Conservation (phyloP, 192 early-diverging fungal species). For the Diversispora eburnea region DNA sequence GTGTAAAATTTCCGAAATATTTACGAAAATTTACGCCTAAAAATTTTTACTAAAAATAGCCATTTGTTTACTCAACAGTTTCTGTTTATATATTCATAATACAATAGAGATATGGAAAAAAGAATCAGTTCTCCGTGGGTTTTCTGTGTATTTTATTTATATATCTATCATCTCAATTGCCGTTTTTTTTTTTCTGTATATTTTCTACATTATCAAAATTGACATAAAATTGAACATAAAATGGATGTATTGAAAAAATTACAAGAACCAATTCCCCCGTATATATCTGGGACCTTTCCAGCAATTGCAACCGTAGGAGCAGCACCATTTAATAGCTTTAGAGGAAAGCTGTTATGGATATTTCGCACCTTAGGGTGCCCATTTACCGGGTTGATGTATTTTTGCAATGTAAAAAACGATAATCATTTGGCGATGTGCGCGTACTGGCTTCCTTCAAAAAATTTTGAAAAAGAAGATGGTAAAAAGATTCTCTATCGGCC, state of each 20-base stretch:
- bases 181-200: no score
- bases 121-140: no score
- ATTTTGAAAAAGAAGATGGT: background rate
- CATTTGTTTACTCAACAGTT: no score
- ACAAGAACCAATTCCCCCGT: slow-evolving; percentile 6
- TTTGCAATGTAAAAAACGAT: background rate
- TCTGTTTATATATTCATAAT: no score
- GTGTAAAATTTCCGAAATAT: no score
- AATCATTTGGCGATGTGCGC: background rate
- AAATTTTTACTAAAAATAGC: no score
- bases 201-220: no score
- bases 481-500: background rate
- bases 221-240: no score
- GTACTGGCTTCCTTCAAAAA: background rate
- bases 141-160: no score
- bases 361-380: slow-evolving; percentile 2
- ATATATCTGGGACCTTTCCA: background rate
- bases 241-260: background rate
- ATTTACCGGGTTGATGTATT: background rate
- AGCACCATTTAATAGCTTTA: background rate
- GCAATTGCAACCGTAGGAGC: background rate
- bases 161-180: no score
- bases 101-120: no score
- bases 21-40: no score
- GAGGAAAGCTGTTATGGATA: background rate